Conservation (phyloP, 2,329 filamentous ascomycete genomes). For the Plenodomus lindquistii region DNA sequence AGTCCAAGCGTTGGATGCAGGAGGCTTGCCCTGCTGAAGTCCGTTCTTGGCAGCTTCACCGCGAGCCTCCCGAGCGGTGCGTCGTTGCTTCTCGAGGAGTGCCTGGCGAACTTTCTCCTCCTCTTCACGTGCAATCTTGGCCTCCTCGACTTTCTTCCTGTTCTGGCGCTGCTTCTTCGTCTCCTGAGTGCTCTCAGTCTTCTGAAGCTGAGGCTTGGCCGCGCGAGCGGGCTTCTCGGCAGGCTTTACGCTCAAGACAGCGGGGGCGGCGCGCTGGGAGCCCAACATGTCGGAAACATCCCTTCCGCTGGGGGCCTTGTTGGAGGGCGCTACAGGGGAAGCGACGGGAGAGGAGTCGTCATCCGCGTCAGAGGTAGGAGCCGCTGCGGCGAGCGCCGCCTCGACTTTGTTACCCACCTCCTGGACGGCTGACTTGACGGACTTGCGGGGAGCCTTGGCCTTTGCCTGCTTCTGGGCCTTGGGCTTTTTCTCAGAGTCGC, state of each 20-base stretch:
- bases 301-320: conserved; percentile 59
- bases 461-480: conserved; percentile 35
- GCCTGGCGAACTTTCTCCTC: conserved; percentile 77
- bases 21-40: conserved; percentile 51
- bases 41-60: conserved; percentile 84
- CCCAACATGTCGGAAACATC: conserved; percentile 94
- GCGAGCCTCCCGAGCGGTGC: conserved; percentile 78
- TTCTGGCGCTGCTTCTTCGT: conserved; percentile 97
- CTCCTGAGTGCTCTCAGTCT: conserved; percentile 61
- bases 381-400: conserved; percentile 44
- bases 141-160: conserved; percentile 81
- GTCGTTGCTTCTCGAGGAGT: conserved; percentile 80
- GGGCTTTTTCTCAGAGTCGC: conserved; percentile 30
- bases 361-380: conserved; percentile 74
- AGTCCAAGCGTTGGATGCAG: conserved; percentile 60
- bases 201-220: conserved; percentile 65
- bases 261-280: conserved; percentile 66
- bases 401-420: conserved; percentile 39
- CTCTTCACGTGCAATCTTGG: conserved; percentile 74
- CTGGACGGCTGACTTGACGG: conserved; percentile 40
- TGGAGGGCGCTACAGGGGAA: conserved; percentile 61
- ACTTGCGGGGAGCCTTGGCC: conserved; percentile 40
- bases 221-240: conserved; percentile 61
- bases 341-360: conserved; percentile 74
- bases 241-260: conserved; percentile 77